These are phyloP conservation scores for Termitomyces sp. DNA, from an alignment of 768 basidiomycete genomes.

Conservation along the genomic window DNA sequence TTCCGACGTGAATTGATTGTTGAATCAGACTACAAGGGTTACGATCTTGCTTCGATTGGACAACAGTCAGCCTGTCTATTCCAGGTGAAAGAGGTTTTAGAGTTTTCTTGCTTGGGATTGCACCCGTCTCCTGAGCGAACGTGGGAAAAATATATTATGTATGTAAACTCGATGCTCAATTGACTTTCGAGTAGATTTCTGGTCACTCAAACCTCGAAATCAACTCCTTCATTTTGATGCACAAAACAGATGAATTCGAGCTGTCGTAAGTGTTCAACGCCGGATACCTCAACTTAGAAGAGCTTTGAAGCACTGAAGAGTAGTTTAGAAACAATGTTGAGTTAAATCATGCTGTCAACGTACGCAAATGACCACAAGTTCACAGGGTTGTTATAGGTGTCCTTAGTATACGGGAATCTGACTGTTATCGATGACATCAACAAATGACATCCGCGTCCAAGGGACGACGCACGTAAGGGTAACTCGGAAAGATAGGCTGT, in stretches of 20 bases:
- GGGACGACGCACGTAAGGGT: constrained; percentile 24
- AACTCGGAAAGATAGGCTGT: constrained; percentile 40
- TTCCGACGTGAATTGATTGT: neutral
- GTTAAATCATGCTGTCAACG: constrained; percentile 13
- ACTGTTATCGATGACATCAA: constrained; percentile 24
- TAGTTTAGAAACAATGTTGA: neutral
- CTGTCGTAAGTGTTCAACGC: neutral
- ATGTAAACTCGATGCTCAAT: neutral
- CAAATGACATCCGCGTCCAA: neutral
- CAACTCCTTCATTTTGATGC: neutral
- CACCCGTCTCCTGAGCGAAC: neutral
- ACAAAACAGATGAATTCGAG: no score
- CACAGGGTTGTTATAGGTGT: constrained; percentile 62
- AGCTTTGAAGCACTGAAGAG: constrained; percentile 6
- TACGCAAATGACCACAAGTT: constrained; percentile 57
- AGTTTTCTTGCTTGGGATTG: neutral
- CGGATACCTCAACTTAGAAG: neutral
- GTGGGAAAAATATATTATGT: no score
- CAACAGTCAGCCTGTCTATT: neutral
- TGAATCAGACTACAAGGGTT: neutral
- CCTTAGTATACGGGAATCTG: constrained; percentile 55
- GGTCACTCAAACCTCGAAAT: neutral
- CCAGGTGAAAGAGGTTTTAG: neutral
- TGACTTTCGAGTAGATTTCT: neutral
- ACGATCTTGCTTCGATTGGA: neutral